phyloP scores from a whole-genome alignment of 2,329 filamentous ascomycete genomes.

The Dactylellina sp. region DNA sequence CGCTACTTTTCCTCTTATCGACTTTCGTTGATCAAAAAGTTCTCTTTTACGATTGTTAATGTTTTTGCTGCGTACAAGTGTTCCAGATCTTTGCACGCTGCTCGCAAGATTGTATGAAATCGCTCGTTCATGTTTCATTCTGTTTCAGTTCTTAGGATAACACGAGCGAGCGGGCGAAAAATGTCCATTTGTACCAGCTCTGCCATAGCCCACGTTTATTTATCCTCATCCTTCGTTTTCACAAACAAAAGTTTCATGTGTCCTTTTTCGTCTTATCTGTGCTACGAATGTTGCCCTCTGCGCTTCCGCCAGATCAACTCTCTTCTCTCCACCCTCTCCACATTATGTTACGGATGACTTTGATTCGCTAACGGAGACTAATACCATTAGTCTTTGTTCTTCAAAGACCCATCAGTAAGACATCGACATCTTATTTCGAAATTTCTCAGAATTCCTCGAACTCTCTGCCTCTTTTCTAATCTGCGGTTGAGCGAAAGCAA shows the following conservation, averaged over 20 bases:
- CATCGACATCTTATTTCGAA: too few relatives aligned
- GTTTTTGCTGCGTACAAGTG: slow-evolving; percentile 2
- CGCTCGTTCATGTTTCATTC: slow-evolving; percentile 8
- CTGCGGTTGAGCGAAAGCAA: slow-evolving; percentile 5
- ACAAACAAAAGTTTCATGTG: slow-evolving; percentile 34
- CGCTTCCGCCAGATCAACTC: background rate
- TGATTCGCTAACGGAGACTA: background rate
- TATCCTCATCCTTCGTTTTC: background rate
- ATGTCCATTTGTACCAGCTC: slow-evolving; percentile 17
- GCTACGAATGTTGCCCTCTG: slow-evolving; percentile 3
- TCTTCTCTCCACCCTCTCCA: slow-evolving; percentile 9
- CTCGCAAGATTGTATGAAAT: background rate
- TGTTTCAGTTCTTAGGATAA: background rate
- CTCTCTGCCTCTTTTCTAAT: background rate
- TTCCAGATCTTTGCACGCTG: slow-evolving; percentile 14
- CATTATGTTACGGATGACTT: background rate
- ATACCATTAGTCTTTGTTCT: background rate
- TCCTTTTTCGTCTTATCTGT: slow-evolving; percentile 1
- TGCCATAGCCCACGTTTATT: background rate
- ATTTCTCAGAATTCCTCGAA: background rate
- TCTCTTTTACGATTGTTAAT: slow-evolving; percentile 7
- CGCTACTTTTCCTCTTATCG: slow-evolving; percentile 44
- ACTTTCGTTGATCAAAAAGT: slow-evolving; percentile 56
- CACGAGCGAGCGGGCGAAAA: background rate
- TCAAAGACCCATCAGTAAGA: too few relatives aligned